These are phyloP conservation scores for Fusarium poae DNA, from an alignment of 2,329 filamentous ascomycete genomes.

Conservation along the genomic window DNA sequence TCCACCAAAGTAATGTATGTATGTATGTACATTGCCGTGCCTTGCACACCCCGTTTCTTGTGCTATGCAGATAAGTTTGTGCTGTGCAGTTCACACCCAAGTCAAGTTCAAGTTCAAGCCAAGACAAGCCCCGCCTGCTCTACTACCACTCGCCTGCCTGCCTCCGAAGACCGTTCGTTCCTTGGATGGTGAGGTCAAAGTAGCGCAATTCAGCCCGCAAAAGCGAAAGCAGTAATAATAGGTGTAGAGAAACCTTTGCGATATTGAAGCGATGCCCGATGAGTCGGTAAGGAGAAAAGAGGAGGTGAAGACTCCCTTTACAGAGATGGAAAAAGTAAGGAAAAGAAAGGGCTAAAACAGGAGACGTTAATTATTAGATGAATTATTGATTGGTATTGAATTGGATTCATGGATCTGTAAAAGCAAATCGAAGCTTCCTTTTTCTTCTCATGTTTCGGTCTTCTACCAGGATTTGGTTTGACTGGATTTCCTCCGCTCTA, in stretches of 20 bases:
- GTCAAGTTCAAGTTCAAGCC: conserved; percentile 5
- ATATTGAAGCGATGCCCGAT: background rate
- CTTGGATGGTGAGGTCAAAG: conserved; percentile 43
- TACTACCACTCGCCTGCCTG: conserved; percentile 39
- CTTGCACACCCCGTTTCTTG: conserved; percentile 45
- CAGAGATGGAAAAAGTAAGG: conserved; percentile 8
- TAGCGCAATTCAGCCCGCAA: conserved; percentile 27
- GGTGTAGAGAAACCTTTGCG: background rate
- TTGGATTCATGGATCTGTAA: conserved; percentile 22
- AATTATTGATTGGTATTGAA: conserved; percentile 1
- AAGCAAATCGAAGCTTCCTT: conserved; percentile 38
- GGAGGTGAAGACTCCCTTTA: background rate
- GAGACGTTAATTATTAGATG: conserved; percentile 1
- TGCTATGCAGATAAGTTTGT: conserved; percentile 23
- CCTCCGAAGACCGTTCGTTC: conserved; percentile 42
- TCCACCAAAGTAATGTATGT: background rate
- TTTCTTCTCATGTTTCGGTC: conserved; percentile 18
- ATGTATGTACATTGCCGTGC: conserved; percentile 16
- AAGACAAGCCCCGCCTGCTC: conserved; percentile 14
- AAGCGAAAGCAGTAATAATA: conserved; percentile 6
- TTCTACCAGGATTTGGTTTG: conserved; percentile 22
- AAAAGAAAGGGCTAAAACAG: background rate
- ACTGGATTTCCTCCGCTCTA: conserved; percentile 11
- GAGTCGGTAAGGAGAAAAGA: conserved; percentile 1
- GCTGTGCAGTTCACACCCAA: conserved; percentile 39